Base-by-base conservation (phyloP, 305 asterid species). In the Fraxinus greggii region DNA sequence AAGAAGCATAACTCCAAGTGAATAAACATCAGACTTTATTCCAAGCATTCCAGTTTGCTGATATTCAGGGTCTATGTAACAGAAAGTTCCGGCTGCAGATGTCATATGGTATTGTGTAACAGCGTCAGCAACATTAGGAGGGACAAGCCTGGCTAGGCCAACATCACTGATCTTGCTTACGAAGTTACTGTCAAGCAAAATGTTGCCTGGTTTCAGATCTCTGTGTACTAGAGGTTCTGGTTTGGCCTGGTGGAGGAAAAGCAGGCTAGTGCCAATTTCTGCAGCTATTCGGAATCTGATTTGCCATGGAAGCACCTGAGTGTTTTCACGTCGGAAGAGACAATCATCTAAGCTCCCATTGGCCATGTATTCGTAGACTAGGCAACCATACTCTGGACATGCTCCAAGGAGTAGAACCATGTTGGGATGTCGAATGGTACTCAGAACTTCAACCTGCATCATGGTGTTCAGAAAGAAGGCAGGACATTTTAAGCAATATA, bases 1-100 rank as follows among this genome's bases (percentile, higher is more conserved):
- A 13, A 86, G 89, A 82, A 86, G 75, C 89, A 86, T 76, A 6
- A 86, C 79, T 51, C 89, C 89, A 28, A 86, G 59, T n/a, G 89
- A 86, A 51, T 86, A 86, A 0, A 86, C 78, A 21, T 86, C 89
- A 7, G 89, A 86, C 21, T 86, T 86, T 24, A 82, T 84, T 33
- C 89, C 86, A 10, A 75, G 78, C 78, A 74, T 74, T 21, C 78
- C 78, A 3, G 78, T 67, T 67, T 67, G 36, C n/a, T 67, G 74
- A 67, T 67, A 67, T 28, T 67, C 74, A 28, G 74, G 74, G 17
- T 74, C 78, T 74, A 74, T 74, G 56, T 74, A 74, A 42, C 78
- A 74, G 59, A 74, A 74, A 36, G 78, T 74, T 74, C 78, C 78
- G 1, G 78, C 78, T 74, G 78, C 54, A 35, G 78, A 74, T 36